Evolutionary conservation across 1,284 basidiomycete species (phyloP).

Genomic region (Ceratobasidium sp.): DNA sequence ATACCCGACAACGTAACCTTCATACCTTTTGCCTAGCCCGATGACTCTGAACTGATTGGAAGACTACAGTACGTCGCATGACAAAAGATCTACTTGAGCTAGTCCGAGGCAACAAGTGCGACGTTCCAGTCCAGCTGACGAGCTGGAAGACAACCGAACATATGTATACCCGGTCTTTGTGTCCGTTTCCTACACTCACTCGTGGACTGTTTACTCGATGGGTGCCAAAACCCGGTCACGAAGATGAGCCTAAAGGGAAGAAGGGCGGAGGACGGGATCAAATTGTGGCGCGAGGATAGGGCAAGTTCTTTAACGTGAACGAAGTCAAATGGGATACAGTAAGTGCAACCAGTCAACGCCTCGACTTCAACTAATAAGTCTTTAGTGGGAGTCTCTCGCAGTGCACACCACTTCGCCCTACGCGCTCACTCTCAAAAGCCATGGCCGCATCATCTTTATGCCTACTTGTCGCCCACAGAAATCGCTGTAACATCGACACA

Average conservation of each 20-base stretch:
- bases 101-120: slow-evolving; percentile 70
- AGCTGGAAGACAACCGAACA: slow-evolving; percentile 98
- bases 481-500: slow-evolving; percentile 95
- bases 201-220: slow-evolving; percentile 85
- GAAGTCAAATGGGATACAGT: slow-evolving; percentile 97
- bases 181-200: no score
- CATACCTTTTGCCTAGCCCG: slow-evolving; percentile 12
- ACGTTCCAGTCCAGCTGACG: slow-evolving; percentile 72
- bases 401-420: slow-evolving; percentile 85
- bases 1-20: background rate
- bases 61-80: slow-evolving; percentile 67
- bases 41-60: slow-evolving; percentile 65
- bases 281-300: slow-evolving; percentile 93
- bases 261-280: slow-evolving; percentile 64
- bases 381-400: slow-evolving; percentile 84
- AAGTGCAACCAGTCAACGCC: slow-evolving; percentile 56
- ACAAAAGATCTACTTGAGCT: slow-evolving; percentile 70
- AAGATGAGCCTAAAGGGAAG: slow-evolving; percentile 51
- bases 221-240: slow-evolving; percentile 57
- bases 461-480: slow-evolving; percentile 83
- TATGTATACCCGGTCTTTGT: no score
- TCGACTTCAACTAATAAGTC: background rate
- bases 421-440: slow-evolving; percentile 93
- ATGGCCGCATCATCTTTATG: slow-evolving; percentile 98
- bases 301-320: slow-evolving; percentile 97